Base-by-base conservation (phyloP, 2,329 filamentous ascomycete species). In the Alternaria viburni region DNA sequence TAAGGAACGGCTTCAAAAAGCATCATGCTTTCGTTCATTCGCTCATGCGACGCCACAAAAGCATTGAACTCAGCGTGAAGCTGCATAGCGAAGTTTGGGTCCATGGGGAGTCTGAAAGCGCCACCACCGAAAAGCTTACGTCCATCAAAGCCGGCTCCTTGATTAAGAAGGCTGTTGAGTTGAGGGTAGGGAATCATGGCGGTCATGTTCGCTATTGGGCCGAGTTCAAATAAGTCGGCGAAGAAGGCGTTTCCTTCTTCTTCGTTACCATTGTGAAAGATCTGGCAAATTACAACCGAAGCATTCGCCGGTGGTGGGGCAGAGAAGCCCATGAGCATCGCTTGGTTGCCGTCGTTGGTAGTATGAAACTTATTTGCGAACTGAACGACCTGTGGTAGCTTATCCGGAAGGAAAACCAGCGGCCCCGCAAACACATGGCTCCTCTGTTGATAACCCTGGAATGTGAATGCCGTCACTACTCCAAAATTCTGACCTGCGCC, bases 391-490 rank as follows among this genome's bases (percentile, higher is more conserved):
- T 72, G 60, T 4, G 73, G 67, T 12, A 73, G 58, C 46, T 72
- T 77, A 26, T 66, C 68, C 11, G 75, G 77, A 5, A 71, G 71
- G 61, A 80, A 82, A 17, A 81, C 57, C 19, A 82, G 65, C 12
- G 76, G 75, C 3, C 81, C 81, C 11, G 76, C 72, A 44, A 73
- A 82, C 19, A 80, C 71, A 8, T 76, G 70, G 25, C 69, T 64
- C 5, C 64, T 28, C 59, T 81, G 79, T 0, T 67, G 62, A 46
- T 77, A 73, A 8, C 68, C 78, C 49, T 73, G 74, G 61, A 81
- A 76, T 0, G 76, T 78, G 71, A 86, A 86, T 52, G 85, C 81
- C 0, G 76, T 78, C 13, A 74, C 70, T 26, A 80, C 74, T 45
- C 79, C 77, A 52, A 79, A 80, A 57, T 78, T 77, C 41, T 74